A percentile compares a stretch with the other conserved stretches of the same genome.
These are phyloP conservation scores for Ganoderma multipileum DNA, from an alignment of 1,284 basidiomycete species.

Conservation along the genomic window DNA sequence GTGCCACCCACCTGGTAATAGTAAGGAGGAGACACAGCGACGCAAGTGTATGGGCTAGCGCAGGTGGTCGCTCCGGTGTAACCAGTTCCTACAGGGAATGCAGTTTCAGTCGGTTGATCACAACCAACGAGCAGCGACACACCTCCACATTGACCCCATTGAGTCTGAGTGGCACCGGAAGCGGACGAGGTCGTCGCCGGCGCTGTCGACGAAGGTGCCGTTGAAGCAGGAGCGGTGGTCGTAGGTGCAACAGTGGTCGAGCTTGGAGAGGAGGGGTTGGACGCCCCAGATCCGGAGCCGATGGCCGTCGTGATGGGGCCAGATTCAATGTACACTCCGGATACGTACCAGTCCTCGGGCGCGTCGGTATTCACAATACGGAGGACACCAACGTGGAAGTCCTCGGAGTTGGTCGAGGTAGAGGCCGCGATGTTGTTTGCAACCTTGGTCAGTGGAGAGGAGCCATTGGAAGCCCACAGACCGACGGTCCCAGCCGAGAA, in stretches of 20 bases:
- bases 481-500: conserved; percentile 62
- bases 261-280: conserved; percentile 34
- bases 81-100: conserved; percentile 43
- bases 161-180: conserved; percentile 49
- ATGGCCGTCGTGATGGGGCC: conserved; percentile 61
- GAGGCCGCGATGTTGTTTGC: conserved; percentile 54
- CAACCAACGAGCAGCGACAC: conserved; percentile 13
- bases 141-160: conserved; percentile 64
- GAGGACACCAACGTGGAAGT: conserved; percentile 71
- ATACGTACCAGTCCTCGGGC: conserved; percentile 66
- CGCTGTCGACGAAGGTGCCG: conserved; percentile 34
- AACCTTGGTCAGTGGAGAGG: conserved; percentile 55
- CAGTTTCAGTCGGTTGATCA: neutral
- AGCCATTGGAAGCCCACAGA: conserved; percentile 63
- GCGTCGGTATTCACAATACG: conserved; percentile 55
- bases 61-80: conserved; percentile 57
- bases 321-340: conserved; percentile 64
- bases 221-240: conserved; percentile 24
- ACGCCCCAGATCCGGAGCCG: conserved; percentile 45
- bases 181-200: conserved; percentile 41
- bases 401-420: conserved; percentile 65
- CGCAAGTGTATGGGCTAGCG: conserved; percentile 49
- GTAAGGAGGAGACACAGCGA: conserved; percentile 57
- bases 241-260: conserved; percentile 26
- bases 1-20: conserved; percentile 53